Percentiles rank a stretch among this genome's conserved stretches.
Conservation (phyloP, 345 rosid species). For the Triadica sebifera region DNA sequence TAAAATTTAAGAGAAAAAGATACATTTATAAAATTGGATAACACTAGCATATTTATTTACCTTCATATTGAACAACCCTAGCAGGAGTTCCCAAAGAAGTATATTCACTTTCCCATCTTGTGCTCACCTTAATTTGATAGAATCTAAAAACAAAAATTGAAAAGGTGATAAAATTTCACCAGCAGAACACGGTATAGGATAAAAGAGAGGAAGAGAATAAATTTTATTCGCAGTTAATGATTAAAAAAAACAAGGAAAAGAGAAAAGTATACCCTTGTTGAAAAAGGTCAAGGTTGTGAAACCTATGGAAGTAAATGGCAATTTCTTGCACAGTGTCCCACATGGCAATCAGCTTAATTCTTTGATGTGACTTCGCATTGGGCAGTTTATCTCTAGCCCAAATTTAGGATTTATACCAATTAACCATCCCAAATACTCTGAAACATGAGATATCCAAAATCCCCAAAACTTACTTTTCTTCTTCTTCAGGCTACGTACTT, state of each 20-base stretch:
- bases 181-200: neutral
- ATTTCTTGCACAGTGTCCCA: conserved; percentile 75
- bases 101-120: conserved; percentile 71
- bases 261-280: conserved; percentile 73
- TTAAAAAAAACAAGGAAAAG: neutral
- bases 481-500: neutral
- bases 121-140: conserved; percentile 81
- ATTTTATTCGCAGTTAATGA: neutral
- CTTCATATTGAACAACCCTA: conserved; percentile 94
- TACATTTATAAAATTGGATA: neutral
- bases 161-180: neutral
- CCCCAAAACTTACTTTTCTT: neutral
- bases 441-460: conserved; percentile 44
- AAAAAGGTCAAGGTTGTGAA: conserved; percentile 84
- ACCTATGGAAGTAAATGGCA: conserved; percentile 75
- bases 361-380: conserved; percentile 53
- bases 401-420: conserved; percentile 41
- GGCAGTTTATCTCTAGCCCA: conserved; percentile 32
- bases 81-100: conserved; percentile 60
- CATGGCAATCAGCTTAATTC: conserved; percentile 55
- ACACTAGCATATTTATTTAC: conserved; percentile 29
- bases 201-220: neutral
- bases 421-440: conserved; percentile 48
- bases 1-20: neutral
- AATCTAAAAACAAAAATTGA: conserved; percentile 44